A percentile compares a stretch with the other conserved stretches of the same genome.
These are phyloP conservation scores for Paecilomyces niveus DNA, from an alignment of 2,329 filamentous ascomycete species.

Conservation along the genomic window DNA sequence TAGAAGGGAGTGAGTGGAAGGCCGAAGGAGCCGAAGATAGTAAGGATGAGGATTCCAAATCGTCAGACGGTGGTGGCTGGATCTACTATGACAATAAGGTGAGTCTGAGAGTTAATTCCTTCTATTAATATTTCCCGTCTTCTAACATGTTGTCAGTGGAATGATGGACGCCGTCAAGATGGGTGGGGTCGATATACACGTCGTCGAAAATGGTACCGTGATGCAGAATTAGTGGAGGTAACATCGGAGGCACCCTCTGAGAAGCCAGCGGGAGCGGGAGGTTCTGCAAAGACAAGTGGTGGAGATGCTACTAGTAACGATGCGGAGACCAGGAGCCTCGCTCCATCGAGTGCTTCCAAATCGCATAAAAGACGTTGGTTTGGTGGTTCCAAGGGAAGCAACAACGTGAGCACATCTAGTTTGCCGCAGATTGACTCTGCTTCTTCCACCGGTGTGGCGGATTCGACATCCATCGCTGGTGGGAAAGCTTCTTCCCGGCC, in stretches of 20 bases:
- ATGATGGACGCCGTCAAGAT: constrained; percentile 74
- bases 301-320: constrained; percentile 12
- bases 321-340: constrained; percentile 19
- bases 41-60: constrained; percentile 33
- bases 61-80: constrained; percentile 66
- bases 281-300: constrained; percentile 15
- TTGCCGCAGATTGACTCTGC: constrained; percentile 1
- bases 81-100: constrained; percentile 98
- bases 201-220: constrained; percentile 89
- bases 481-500: constrained; percentile 18
- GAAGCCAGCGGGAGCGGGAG: constrained; percentile 27
- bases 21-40: constrained; percentile 59
- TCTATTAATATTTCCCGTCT: neutral
- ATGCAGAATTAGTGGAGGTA: constrained; percentile 86
- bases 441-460: neutral
- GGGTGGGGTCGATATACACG: constrained; percentile 94
- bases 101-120: constrained; percentile 15
- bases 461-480: constrained; percentile 6
- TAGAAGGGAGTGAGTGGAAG: constrained; percentile 74
- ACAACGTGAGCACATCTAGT: constrained; percentile 8
- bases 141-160: constrained; percentile 57
- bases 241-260: constrained; percentile 38
- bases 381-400: constrained; percentile 22
- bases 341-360: constrained; percentile 22
- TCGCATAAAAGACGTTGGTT: constrained; percentile 33